Base-by-base conservation (phyloP, 31 red algal genomes). In the Odonthalia washingtoniensis region DNA sequence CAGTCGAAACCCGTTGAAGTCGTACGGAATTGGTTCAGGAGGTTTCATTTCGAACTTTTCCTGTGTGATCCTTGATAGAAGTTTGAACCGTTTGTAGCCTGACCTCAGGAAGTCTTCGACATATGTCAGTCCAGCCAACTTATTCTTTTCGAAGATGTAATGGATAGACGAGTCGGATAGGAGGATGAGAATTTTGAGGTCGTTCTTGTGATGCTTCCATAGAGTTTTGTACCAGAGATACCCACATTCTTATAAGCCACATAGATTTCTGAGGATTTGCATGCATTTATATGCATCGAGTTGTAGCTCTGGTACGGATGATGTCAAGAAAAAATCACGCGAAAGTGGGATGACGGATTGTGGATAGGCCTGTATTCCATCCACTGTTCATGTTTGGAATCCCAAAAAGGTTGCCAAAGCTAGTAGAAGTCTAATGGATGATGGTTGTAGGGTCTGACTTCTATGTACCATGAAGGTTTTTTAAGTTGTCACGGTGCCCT, bases 391-490 rank as follows among this genome's bases (percentile, higher is more conserved):
- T 9, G 73, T 42, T 0, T 65, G 18, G 27, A 75, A 87, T 24
- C 52, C 70, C 42, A 52, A 32, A 36, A 75, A 14, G 9, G 46
- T 30, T 0, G 46, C 32, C 24, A 76, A 42, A 35, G 83, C 32
- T 32, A 78, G 26, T 6, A 86, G 67, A 35, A 86, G 83, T 40
- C 73, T 5, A 24, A 77, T 77, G 33, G 84, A 87, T 62, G 16
- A 32, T 26, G 70, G 84, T 84, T 84, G 65, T 4, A 63, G 70
- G 28, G 84, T 87, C 46, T 42, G 18, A 4, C 53, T 32, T 12
- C 6, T 38, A 61, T 87, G 84, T 4, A 87, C 84, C 46, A 87
- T 78, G 42, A 84, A 73, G n/a, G 34, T 74, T 36, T 40, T 84
- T 84, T 37, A 84, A 35, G 38, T 46, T 84, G 32, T 74, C 63